Percentiles rank a stretch among this genome's conserved stretches.
Evolutionary conservation across 257 asterid species (phyloP).

Genomic region (Coffea canephora): DNA sequence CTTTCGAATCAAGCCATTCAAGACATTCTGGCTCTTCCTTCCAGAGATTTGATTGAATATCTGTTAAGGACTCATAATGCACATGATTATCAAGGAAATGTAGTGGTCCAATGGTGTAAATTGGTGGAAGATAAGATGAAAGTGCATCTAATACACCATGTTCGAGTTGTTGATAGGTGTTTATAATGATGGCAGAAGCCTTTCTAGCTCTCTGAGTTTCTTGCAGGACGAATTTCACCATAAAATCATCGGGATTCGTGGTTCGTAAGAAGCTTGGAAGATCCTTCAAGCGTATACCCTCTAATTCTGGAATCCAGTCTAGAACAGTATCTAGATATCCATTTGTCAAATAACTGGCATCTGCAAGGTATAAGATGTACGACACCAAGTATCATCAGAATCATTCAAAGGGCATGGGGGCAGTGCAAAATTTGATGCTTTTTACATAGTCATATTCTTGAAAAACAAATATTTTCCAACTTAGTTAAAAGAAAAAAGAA

Average conservation of each 20-base stretch:
- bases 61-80: slow-evolving; percentile 13
- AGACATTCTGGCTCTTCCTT: slow-evolving; percentile 43
- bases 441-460: no score
- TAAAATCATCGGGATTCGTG: slow-evolving; percentile 6
- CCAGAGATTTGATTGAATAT: slow-evolving; percentile 49
- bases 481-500: no score
- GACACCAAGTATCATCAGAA: neutral
- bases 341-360: slow-evolving; percentile 14
- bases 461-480: no score
- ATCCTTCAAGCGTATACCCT: slow-evolving; percentile 9
- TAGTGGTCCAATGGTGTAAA: slow-evolving; percentile 15
- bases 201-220: neutral
- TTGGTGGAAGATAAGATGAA: neutral
- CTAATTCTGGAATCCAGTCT: slow-evolving; percentile 19
- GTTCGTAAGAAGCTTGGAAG: slow-evolving; percentile 16
- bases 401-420: neutral
- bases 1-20: slow-evolving; percentile 51
- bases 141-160: neutral
- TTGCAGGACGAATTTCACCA: neutral
- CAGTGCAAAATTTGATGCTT: no score
- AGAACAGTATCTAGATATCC: slow-evolving; percentile 1
- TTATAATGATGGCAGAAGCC: neutral
- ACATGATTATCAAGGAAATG: slow-evolving; percentile 10
- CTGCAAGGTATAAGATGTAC: neutral
- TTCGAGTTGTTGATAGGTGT: neutral